Conservation (phyloP, 2,329 filamentous ascomycete species). For the Didymella exigua region DNA sequence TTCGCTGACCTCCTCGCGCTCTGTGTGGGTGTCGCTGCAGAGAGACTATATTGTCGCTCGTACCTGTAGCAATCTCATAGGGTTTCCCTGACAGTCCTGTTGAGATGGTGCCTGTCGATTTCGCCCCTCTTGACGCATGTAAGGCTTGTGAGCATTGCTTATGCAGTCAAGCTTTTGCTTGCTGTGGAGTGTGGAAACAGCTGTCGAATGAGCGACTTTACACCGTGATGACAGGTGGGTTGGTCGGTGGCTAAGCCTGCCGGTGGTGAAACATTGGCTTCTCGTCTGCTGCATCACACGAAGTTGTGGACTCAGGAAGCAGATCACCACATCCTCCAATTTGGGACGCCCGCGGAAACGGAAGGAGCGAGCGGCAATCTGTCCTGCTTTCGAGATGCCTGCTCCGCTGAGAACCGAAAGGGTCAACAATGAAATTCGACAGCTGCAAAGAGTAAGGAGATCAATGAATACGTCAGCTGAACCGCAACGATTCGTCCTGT, state of each 20-base stretch:
- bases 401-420: neutral
- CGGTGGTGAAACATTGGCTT: constrained; percentile 9
- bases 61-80: neutral
- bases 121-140: constrained; percentile 1
- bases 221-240: constrained; percentile 1
- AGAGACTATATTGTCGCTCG: neutral
- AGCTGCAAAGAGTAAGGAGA: neutral
- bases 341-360: constrained; percentile 1
- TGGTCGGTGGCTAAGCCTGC: neutral
- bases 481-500: neutral
- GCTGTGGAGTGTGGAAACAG: neutral
- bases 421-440: neutral
- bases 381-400: constrained; percentile 1
- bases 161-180: constrained; percentile 9
- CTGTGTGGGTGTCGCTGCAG: neutral
- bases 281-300: neutral
- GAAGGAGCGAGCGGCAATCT: constrained; percentile 5
- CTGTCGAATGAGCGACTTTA: constrained; percentile 1
- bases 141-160: constrained; percentile 9
- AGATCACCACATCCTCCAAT: constrained; percentile 11
- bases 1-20: neutral
- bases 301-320: constrained; percentile 2
- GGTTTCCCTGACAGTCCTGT: neutral
- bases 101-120: constrained; percentile 4
- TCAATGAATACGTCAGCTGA: neutral